Conservation (phyloP, 352 stramenopile species). For the Pythium vanterpoolii region DNA sequence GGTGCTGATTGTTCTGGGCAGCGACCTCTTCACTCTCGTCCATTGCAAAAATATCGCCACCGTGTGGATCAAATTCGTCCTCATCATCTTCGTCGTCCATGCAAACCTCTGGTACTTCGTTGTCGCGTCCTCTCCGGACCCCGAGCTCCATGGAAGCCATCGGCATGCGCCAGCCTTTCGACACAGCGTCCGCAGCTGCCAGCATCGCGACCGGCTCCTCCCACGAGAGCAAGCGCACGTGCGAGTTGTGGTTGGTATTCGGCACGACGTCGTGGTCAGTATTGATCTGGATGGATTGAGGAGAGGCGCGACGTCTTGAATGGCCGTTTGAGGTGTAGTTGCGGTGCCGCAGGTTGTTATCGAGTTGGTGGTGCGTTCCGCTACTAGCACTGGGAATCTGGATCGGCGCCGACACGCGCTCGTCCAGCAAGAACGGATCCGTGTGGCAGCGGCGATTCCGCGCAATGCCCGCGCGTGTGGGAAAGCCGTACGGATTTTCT, state of each 20-base stretch:
- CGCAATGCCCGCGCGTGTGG: slow-evolving; percentile 18
- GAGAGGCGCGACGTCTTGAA: not conserved
- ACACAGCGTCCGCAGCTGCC: slow-evolving; percentile 15
- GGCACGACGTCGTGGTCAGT: not conserved
- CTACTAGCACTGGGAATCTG: slow-evolving; percentile 39
- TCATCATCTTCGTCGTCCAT: slow-evolving; percentile 42
- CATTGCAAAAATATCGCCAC: slow-evolving; percentile 80
- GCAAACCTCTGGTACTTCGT: slow-evolving; percentile 34
- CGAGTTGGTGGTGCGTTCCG: slow-evolving; percentile 13
- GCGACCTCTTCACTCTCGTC: slow-evolving; percentile 25
- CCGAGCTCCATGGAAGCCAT: slow-evolving; percentile 10
- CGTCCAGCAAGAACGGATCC: slow-evolving; percentile 31
- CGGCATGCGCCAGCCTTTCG: slow-evolving; percentile 8
- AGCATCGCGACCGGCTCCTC: slow-evolving; percentile 57
- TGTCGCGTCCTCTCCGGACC: slow-evolving; percentile 7
- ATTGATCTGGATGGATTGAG: slow-evolving; percentile 2
- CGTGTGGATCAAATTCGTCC: slow-evolving; percentile 26
- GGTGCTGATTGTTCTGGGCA: slow-evolving; percentile 13
- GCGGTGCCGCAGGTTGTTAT: slow-evolving; percentile 3
- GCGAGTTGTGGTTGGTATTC: slow-evolving; percentile 6
- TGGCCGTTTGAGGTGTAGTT: not conserved
- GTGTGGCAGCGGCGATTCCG: slow-evolving; percentile 33
- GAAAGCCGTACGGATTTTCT: slow-evolving; percentile 29
- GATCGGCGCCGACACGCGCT: slow-evolving; percentile 56
- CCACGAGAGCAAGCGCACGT: slow-evolving; percentile 53